These are phyloP conservation scores for Trichoderma cornu-damae DNA, from an alignment of 2,329 filamentous ascomycete genomes.

Conservation along the genomic window DNA sequence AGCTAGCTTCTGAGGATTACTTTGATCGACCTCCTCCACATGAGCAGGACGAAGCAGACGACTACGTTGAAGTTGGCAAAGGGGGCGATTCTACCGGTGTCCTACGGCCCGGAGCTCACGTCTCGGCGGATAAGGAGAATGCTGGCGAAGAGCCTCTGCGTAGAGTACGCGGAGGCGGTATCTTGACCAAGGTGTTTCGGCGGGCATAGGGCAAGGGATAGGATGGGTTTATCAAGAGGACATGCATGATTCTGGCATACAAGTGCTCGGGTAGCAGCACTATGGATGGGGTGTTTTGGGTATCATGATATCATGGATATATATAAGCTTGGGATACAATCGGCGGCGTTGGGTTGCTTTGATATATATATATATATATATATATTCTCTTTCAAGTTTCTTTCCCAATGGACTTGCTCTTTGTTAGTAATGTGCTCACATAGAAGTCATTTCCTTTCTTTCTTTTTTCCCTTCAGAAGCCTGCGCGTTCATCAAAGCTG, in stretches of 20 bases:
- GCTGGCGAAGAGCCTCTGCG: constrained; percentile 20
- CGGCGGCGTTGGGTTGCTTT: neutral
- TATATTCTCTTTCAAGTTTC: neutral
- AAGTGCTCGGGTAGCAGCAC: constrained; percentile 1
- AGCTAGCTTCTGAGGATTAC: constrained; percentile 29
- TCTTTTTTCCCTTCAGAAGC: no score
- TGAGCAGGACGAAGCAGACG: constrained; percentile 30
- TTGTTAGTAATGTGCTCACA: no score
- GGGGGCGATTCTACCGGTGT: constrained; percentile 22
- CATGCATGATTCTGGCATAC: neutral
- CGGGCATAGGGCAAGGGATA: constrained; percentile 21
- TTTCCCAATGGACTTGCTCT: no score
- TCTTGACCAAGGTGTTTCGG: constrained; percentile 37
- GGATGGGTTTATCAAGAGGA: neutral
- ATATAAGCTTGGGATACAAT: neutral
- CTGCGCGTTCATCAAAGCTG: no score
- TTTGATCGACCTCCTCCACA: constrained; percentile 26
- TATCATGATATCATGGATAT: constrained; percentile 8
- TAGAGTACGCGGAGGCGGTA: constrained; percentile 29
- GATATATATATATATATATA: no score
- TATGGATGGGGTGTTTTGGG: constrained; percentile 5
- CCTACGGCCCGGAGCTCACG: neutral
- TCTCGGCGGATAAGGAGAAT: neutral
- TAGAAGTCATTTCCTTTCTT: no score
- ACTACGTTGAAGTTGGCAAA: constrained; percentile 34